Evolutionary conservation across 441 rosid species (phyloP), one percentile per base, ranked within the genome.

Genomic region (Croton laevigatus): DNA sequence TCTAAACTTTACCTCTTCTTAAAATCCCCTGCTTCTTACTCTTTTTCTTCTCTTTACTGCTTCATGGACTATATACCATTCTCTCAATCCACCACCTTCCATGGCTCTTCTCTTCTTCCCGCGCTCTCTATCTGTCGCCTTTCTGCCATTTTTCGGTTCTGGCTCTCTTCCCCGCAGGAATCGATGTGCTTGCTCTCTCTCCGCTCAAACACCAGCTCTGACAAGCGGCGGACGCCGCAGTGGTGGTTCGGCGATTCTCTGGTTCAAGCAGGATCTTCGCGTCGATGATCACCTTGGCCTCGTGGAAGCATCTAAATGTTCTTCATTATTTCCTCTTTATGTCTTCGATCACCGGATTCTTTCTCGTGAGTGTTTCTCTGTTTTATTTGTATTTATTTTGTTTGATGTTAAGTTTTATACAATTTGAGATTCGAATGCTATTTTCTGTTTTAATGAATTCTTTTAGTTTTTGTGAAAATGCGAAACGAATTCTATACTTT

Each of bases 221-320:
- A 20, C 54, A 11, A 44, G 46, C 46, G 37, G 5, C 3, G 58
- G 48, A 4, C 14, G 75, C 22, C 42, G 20, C 75, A 82, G 76
- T 72, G 9, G 59, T 59, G 13, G 38, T 46, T 70, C 83, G 57
- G 94, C 91, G 44, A 78, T 91, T 77, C 75, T 91, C 71, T 94
- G 98, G 98, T 91, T 88, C 81, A 94, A 94, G 77, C 97, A 94
- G 69, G 98, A 94, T 69, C 92, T 91, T 57, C 97, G 97, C 77
- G 69, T 91, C 73, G 91, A 91, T 59, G 98, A 94, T 73, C 97
- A 94, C 75, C 91, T 86, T 61, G 98, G 91, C 12, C 86, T 94
- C 73, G 68, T 84, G 69, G 78, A 87, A 46, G 91, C 93, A 7
- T 76, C 95, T 23, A 63, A 78, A 2, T 75, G 72, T 63, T 71